phyloP scores from a whole-genome alignment of 495 filamentous ascomycete species.

The Neurospora sp. region DNA sequence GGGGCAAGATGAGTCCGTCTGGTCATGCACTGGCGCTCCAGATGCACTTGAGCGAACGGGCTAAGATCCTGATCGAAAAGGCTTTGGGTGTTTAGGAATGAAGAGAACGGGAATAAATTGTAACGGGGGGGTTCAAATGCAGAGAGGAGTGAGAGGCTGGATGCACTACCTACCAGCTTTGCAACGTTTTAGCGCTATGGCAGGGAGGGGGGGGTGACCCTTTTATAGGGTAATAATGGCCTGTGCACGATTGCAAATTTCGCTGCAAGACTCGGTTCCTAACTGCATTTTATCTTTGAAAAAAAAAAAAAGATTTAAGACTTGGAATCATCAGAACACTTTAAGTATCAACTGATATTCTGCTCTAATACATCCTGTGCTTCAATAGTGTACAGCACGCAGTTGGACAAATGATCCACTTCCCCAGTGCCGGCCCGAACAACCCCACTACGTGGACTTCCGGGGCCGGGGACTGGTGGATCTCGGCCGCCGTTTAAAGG shows the following conservation, averaged over 20 bases:
- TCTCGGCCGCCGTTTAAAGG: background rate
- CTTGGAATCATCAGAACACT: background rate
- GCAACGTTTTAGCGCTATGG: background rate
- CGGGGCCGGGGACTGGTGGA: background rate
- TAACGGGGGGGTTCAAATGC: background rate
- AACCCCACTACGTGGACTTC: background rate
- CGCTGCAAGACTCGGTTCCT: background rate
- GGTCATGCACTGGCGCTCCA: constrained; percentile 59
- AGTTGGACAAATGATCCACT: background rate
- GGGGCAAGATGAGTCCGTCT: constrained; percentile 65
- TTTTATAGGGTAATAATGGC: background rate
- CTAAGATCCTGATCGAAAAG: constrained; percentile 48
- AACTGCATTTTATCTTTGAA: background rate
- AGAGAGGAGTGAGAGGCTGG: background rate
- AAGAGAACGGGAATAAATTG: background rate
- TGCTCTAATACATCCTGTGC: background rate
- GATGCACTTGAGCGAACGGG: constrained; percentile 52
- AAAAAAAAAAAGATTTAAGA: background rate
- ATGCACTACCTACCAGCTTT: background rate
- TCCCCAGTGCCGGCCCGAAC: background rate
- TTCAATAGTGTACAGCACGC: background rate
- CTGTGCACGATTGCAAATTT: background rate
- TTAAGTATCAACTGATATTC: background rate
- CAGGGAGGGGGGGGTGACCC: background rate
- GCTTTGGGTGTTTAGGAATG: constrained; percentile 35